phyloP scores from a whole-genome alignment of 768 basidiomycete species.

The Holtermannia corniformis region DNA sequence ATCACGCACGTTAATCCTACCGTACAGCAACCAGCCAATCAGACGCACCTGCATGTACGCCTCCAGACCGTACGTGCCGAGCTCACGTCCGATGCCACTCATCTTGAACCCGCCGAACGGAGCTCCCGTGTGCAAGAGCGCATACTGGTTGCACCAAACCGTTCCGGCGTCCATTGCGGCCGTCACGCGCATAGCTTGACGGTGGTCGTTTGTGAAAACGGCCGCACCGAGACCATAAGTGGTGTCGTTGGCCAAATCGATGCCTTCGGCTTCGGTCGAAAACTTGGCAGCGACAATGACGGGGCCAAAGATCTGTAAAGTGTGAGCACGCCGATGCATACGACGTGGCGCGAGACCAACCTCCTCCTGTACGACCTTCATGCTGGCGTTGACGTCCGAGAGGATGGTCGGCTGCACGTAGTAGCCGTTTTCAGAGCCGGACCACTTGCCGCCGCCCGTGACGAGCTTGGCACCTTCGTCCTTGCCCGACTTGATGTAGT shows the following conservation, averaged over 20 bases:
- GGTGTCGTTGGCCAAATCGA: conserved; percentile 74
- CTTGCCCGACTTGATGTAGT: conserved; percentile 67
- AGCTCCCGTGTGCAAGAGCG: conserved; percentile 61
- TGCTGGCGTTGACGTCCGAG: conserved; percentile 55
- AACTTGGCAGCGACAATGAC: conserved; percentile 75
- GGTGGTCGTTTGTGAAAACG: conserved; percentile 71
- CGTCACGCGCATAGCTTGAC: conserved; percentile 59
- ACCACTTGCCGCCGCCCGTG: conserved; percentile 57
- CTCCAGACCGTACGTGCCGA: conserved; percentile 64
- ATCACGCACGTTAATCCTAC: conserved; percentile 25
- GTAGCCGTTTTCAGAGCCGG: conserved; percentile 55
- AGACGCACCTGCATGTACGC: conserved; percentile 56
- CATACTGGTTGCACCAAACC: conserved; percentile 71
- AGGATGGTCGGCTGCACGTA: conserved; percentile 82
- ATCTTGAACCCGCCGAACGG: conserved; percentile 85
- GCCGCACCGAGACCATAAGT: conserved; percentile 80
- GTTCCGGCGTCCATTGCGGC: conserved; percentile 69
- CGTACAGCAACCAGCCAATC: conserved; percentile 8
- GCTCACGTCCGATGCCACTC: conserved; percentile 68
- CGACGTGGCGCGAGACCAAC: conserved; percentile 31
- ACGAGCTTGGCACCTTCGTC: conserved; percentile 59
- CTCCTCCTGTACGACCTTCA: conserved; percentile 75
- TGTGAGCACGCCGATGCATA: conserved; percentile 4
- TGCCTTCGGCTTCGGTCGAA: conserved; percentile 74
- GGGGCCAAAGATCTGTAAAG: conserved; percentile 85